Evolutionary conservation across 2,329 filamentous ascomycete genomes (phyloP).

Genomic region (Sporothrix pseudoabietina): DNA sequence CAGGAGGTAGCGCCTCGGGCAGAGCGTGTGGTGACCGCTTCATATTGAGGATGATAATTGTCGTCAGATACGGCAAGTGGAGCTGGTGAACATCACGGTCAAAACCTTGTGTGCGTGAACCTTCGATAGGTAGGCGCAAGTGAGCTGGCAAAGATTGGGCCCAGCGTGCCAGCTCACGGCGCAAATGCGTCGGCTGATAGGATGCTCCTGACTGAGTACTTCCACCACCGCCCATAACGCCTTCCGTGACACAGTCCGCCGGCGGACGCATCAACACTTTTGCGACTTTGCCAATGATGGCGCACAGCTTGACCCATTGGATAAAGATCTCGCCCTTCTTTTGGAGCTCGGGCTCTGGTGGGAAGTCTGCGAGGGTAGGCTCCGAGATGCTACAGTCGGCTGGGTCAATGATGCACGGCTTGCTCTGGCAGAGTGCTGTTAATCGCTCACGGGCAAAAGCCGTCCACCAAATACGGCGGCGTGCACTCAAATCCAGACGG

Average conservation of each 20-base stretch:
- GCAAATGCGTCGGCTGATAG: slow-evolving; percentile 12
- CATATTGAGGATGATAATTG: slow-evolving; percentile 25
- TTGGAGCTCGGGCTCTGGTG: not conserved
- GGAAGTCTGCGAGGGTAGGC: slow-evolving; percentile 20
- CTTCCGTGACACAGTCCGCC: not conserved
- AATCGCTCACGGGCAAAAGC: slow-evolving; percentile 17
- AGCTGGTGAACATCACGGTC: slow-evolving; percentile 27
- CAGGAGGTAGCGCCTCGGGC: not conserved
- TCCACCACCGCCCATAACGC: not conserved
- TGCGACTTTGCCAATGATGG: slow-evolving; percentile 18
- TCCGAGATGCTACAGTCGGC: slow-evolving; percentile 24
- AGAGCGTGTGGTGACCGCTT: slow-evolving; percentile 23
- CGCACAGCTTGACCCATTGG: slow-evolving; percentile 26
- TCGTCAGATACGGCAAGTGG: slow-evolving; percentile 21
- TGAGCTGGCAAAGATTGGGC: slow-evolving; percentile 8
- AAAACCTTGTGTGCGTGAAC: not conserved
- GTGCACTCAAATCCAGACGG: slow-evolving; percentile 2
- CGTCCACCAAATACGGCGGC: slow-evolving; percentile 25
- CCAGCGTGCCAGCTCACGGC: slow-evolving; percentile 19
- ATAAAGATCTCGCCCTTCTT: slow-evolving; percentile 26
- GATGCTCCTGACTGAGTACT: not conserved
- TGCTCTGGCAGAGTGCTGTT: slow-evolving; percentile 16
- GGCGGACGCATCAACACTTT: slow-evolving; percentile 17
- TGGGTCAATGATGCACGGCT: slow-evolving; percentile 26
- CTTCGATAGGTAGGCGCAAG: not conserved